phyloP scores from a whole-genome alignment of 2,329 filamentous ascomycete species.

The Ceratocystiopsis sp. region DNA sequence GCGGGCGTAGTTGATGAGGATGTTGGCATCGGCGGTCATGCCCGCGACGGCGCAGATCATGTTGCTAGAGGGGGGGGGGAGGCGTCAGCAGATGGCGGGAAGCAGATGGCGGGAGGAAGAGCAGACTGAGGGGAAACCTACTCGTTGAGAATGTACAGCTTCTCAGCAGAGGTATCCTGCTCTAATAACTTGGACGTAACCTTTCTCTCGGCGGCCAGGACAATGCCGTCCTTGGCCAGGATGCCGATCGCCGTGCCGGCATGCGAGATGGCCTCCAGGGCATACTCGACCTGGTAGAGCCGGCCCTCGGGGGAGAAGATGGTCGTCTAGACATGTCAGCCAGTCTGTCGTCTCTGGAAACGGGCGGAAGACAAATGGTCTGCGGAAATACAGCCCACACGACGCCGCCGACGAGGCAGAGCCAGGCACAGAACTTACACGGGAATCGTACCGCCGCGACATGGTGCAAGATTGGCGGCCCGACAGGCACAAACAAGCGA shows the following conservation, averaged over 20 bases:
- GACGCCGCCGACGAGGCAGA: background rate
- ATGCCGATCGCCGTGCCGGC: slow-evolving; percentile 94
- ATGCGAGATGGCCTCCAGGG: slow-evolving; percentile 94
- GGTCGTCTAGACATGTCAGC: slow-evolving; percentile 50
- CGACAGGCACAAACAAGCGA: background rate
- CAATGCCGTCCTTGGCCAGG: slow-evolving; percentile 93
- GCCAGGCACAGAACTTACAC: slow-evolving; percentile 41
- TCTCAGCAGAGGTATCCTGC: slow-evolving; percentile 98
- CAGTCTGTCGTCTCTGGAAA: background rate
- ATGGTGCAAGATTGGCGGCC: slow-evolving; percentile 28
- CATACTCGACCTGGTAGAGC: slow-evolving; percentile 98
- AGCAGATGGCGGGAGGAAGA: too few species aligned
- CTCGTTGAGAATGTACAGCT: slow-evolving; percentile 99
- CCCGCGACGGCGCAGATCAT: slow-evolving; percentile 99
- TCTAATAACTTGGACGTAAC: slow-evolving; percentile 98
- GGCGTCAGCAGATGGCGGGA: too few species aligned
- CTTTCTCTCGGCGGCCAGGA: slow-evolving; percentile 93
- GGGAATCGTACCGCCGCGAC: slow-evolving; percentile 95
- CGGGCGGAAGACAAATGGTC: background rate
- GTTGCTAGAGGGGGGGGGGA: slow-evolving; percentile 45
- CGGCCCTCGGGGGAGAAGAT: slow-evolving; percentile 99
- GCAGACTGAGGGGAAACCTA: slow-evolving; percentile 26
- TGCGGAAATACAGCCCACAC: background rate
- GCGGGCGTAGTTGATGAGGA: slow-evolving; percentile 98
- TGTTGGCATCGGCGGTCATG: slow-evolving; percentile 99